Percentiles rank a stretch among this genome's conserved stretches.
Evolutionary conservation across 2,329 filamentous ascomycete species (phyloP).

Genomic region (Aureobasidium sp.): DNA sequence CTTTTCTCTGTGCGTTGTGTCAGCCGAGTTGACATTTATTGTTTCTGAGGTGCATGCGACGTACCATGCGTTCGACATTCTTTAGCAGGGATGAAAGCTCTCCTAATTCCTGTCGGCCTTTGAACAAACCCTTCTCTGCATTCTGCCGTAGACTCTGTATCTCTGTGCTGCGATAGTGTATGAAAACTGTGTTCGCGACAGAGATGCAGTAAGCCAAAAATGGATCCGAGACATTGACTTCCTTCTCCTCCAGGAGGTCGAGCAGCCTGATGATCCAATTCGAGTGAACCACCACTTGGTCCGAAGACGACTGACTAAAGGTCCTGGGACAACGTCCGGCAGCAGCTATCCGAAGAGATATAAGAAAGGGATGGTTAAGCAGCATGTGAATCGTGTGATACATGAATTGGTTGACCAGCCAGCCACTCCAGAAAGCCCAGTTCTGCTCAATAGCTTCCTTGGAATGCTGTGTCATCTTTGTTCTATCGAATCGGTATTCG

Average conservation of each 20-base stretch:
- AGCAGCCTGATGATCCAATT: conserved; percentile 5
- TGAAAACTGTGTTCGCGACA: not conserved
- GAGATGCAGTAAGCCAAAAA: conserved; percentile 10
- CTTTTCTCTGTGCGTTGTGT: not conserved
- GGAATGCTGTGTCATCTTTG: not conserved
- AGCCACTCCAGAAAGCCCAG: conserved; percentile 5
- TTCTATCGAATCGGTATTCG: conserved; percentile 1
- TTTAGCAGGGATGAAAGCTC: not conserved
- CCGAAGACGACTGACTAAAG: conserved; percentile 4
- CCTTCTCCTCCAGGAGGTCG: conserved; percentile 3
- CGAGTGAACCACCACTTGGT: conserved; percentile 6
- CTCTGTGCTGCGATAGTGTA: conserved; percentile 5
- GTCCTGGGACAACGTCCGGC: not conserved
- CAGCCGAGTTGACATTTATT: not conserved
- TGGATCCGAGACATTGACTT: not conserved
- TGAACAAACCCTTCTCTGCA: conserved; percentile 7
- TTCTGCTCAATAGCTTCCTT: conserved; percentile 7
- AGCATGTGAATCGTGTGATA: conserved; percentile 9
- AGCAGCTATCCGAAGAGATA: not conserved
- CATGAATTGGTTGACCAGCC: conserved; percentile 7
- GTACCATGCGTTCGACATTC: conserved; percentile 8
- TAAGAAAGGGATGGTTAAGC: conserved; percentile 6
- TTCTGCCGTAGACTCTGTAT: not conserved
- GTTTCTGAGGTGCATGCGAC: not conserved
- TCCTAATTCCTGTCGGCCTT: not conserved